Conservation (phyloP, 768 basidiomycete species). For the Clitopilus passeckerianus region DNA sequence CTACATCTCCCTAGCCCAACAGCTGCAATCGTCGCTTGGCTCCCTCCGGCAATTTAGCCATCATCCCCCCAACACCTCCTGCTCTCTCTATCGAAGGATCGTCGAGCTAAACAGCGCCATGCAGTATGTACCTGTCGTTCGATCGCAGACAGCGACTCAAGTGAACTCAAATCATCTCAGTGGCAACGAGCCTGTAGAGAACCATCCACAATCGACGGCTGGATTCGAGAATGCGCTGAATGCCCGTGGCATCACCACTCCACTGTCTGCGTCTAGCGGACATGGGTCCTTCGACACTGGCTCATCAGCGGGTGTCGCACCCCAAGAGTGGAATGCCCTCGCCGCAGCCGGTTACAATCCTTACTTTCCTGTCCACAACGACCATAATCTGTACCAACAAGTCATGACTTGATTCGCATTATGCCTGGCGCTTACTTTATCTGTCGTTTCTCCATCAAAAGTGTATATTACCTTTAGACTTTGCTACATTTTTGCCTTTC, state of each 20-base stretch:
- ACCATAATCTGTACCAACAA: conserved; percentile 52
- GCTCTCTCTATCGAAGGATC: conserved; percentile 54
- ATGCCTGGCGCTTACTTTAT: neutral
- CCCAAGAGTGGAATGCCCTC: conserved; percentile 60
- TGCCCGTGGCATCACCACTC: conserved; percentile 59
- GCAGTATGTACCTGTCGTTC: conserved; percentile 46
- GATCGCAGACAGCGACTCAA: neutral
- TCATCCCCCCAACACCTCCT: conserved; percentile 48
- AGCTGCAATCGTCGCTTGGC: conserved; percentile 52
- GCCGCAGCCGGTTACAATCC: conserved; percentile 55
- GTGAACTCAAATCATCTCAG: conserved; percentile 20
- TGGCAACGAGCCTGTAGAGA: conserved; percentile 39
- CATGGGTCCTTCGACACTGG: conserved; percentile 40
- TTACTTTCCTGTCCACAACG: conserved; percentile 58
- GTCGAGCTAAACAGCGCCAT: conserved; percentile 57
- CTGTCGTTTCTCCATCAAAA: conserved; percentile 4
- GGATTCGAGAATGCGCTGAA: conserved; percentile 46
- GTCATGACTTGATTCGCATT: conserved; percentile 43
- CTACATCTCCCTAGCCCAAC: conserved; percentile 57
- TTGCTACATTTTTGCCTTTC: conserved; percentile 7
- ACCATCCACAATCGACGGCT: neutral
- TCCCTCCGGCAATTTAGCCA: conserved; percentile 59
- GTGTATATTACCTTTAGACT: conserved; percentile 15
- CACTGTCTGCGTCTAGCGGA: conserved; percentile 46
- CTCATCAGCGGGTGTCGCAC: conserved; percentile 43